Base-by-base conservation (phyloP, 345 rosid species). In the Psidium friedrichsthalianum region DNA sequence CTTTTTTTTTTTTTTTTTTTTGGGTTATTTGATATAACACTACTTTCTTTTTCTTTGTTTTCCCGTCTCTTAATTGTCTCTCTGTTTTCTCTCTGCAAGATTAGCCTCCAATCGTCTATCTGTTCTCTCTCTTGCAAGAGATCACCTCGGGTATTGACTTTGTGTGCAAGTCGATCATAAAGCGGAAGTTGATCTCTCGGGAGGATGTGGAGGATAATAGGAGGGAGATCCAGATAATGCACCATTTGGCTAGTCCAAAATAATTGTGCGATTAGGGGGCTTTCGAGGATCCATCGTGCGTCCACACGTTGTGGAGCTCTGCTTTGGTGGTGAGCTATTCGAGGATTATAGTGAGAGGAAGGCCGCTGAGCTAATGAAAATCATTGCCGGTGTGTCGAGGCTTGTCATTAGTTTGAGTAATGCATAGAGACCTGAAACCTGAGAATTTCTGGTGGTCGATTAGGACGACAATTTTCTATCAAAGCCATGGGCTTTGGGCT, bases 401-500 rank as follows among this genome's bases (percentile, higher is more conserved):
- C 98, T 40, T 96, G 99, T 74, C 98, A 96, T 87, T 96, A 98
- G 3, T 97, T 96, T 51, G 98, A 86, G 98, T 96, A 87, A 96
- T 96, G 99, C 99, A 95, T 88, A 91, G 99, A 92, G 99, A 96
- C 90, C 91, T 95, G 53, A 96, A 96, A 92, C 99, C 98, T 0
- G 98, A 95, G 90, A 96, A 95, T 85, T 96, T 91, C 89, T 96
- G 94, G 88, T 94, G 90, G 98, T 96, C 85, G 94, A 96, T 89
- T 94, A 92, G 91, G 51, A 49, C 2, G 11, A 49, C 11, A 11
- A 49, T 49, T 49, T 10, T 11, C 10, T 11, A 9, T 3, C 98
- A 96, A 94, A 89, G 98, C 99, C 90, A 96, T 96, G 83, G 98
- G 95, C 91, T 96, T 95, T 90, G 98, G 99, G 80, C 97, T 96